A percentile compares a stretch with the other conserved stretches of the same genome.
Evolutionary conservation across 306 rosid genomes (phyloP).

Genomic region (Pterocarpus santalinus): DNA sequence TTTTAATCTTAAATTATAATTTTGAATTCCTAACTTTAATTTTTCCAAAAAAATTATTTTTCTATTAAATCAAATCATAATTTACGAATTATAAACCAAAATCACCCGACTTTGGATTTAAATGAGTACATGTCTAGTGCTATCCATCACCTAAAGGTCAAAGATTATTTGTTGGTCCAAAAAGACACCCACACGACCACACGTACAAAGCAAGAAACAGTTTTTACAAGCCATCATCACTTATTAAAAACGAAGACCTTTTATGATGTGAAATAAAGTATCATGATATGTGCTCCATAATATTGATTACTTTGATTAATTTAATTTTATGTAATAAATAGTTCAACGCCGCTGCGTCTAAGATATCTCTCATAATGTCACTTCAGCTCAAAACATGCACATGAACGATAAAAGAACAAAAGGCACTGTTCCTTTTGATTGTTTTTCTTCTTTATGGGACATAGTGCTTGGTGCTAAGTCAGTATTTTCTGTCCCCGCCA

Average conservation of each 20-base stretch:
- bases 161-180: slow-evolving; percentile 40
- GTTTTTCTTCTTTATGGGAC: slow-evolving; percentile 47
- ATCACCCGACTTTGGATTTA: neutral
- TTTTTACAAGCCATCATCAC: slow-evolving; percentile 33
- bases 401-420: slow-evolving; percentile 28
- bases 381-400: slow-evolving; percentile 41
- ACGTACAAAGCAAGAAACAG: slow-evolving; percentile 25
- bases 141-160: slow-evolving; percentile 15
- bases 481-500: slow-evolving; percentile 52
- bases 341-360: slow-evolving; percentile 31
- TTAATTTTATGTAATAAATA: slow-evolving; percentile 15
- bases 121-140: neutral
- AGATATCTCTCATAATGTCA: slow-evolving; percentile 36
- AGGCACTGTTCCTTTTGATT: slow-evolving; percentile 41
- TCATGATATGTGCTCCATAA: neutral
- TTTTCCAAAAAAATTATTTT: no score
- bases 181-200: slow-evolving; percentile 20
- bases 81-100: no score
- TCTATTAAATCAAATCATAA: no score
- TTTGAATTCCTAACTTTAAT: no score
- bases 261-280: slow-evolving; percentile 40
- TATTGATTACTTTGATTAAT: slow-evolving; percentile 29
- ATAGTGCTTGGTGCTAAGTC: slow-evolving; percentile 49
- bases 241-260: slow-evolving; percentile 37
- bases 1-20: no score